These are phyloP conservation scores for Trametes hirsuta DNA, from an alignment of 1,284 basidiomycete genomes.

Conservation along the genomic window DNA sequence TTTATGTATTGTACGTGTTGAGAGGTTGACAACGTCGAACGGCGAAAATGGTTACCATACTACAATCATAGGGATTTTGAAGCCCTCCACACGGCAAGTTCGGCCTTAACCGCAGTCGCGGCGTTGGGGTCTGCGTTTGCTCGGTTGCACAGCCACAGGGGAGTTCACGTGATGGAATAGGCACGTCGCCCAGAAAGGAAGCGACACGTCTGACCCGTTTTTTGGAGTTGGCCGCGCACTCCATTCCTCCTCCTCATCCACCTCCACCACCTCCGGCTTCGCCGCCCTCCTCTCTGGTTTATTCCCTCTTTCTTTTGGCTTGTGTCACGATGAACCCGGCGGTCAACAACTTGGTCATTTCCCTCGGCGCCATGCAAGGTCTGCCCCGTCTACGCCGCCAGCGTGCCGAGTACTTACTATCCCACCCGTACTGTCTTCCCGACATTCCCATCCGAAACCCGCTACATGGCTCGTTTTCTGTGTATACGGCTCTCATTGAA, in stretches of 20 bases:
- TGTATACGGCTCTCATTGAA: constrained; percentile 13
- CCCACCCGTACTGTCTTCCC: constrained; percentile 5
- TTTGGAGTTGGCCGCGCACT: constrained; percentile 5
- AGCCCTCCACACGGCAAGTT: too few species aligned
- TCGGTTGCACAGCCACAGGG: too few species aligned
- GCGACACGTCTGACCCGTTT: constrained; percentile 25
- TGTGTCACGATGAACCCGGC: constrained; percentile 40
- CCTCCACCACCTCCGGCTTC: constrained; percentile 1
- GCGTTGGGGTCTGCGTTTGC: too few species aligned
- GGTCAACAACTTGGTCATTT: constrained; percentile 77
- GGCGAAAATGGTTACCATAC: too few species aligned
- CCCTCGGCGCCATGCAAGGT: constrained; percentile 91
- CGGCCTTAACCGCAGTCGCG: too few species aligned
- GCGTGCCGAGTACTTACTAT: constrained; percentile 8
- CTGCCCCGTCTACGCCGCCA: constrained; percentile 19
- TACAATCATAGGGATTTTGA: too few species aligned
- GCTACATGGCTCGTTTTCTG: constrained; percentile 23
- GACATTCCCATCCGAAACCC: background rate
- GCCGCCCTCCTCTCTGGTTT: constrained; percentile 2
- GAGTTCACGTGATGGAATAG: too few species aligned
- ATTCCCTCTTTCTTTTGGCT: background rate
- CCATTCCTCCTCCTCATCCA: background rate
- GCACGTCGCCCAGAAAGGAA: constrained; percentile 12
- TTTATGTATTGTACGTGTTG: too few species aligned
- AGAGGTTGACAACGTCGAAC: too few species aligned